phyloP scores from a whole-genome alignment of 2,329 filamentous ascomycete species.

The Raffaelea arxii region DNA sequence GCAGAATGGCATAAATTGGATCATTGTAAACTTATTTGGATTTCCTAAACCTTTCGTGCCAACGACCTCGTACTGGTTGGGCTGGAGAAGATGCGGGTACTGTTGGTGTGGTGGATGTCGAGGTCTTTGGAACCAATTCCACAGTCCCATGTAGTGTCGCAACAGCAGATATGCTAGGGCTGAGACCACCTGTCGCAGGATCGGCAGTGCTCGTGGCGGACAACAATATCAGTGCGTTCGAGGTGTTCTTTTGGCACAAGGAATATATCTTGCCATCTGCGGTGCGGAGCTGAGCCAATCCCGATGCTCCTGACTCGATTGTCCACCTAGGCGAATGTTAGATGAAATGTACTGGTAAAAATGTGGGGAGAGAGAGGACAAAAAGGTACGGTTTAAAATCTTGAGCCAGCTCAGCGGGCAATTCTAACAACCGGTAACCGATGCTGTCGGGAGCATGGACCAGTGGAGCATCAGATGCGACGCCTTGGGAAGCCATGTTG shows the following conservation, averaged over 20 bases:
- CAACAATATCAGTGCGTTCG: conserved; percentile 53
- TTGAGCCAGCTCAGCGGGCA: conserved; percentile 48
- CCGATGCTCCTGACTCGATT: conserved; percentile 34
- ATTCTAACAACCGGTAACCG: conserved; percentile 52
- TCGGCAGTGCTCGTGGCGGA: conserved; percentile 17
- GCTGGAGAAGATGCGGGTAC: conserved; percentile 7
- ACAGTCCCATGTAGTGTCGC: conserved; percentile 53
- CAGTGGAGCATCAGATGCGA: conserved; percentile 37
- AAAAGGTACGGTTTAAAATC: conserved; percentile 43
- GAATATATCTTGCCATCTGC: conserved; percentile 43
- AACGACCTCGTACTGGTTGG: conserved; percentile 36
- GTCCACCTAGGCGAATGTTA: conserved; percentile 12
- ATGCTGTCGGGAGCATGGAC: conserved; percentile 36
- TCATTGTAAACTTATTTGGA: conserved; percentile 22
- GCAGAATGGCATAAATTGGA: not conserved
- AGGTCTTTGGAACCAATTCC: conserved; percentile 35
- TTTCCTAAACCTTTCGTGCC: conserved; percentile 50
- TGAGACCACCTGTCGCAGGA: conserved; percentile 7
- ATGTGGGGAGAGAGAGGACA: conserved; percentile 2
- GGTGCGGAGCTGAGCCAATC: conserved; percentile 40
- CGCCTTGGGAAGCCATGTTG: conserved; percentile 34
- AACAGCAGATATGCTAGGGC: conserved; percentile 34
- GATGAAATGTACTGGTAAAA: not conserved
- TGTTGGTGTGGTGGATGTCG: not conserved
- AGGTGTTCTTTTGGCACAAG: conserved; percentile 57